phyloP scores from a whole-genome alignment of 1,284 basidiomycete species.

The Melanopsichium pennsylvanicum region DNA sequence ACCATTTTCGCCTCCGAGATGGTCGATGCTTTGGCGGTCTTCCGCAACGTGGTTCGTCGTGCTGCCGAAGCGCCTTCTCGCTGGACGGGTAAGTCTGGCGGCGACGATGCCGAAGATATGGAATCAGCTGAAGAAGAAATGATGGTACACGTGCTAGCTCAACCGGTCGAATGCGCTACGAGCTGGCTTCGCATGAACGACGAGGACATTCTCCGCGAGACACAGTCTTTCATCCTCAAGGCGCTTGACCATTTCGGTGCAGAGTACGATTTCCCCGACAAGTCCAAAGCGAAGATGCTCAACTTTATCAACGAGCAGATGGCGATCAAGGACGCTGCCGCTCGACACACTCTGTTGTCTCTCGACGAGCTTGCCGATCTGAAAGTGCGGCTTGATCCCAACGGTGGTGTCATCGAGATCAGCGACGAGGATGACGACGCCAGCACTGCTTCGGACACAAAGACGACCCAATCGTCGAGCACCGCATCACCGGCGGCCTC shows the following conservation, averaged over 20 bases:
- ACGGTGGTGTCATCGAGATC: conserved; percentile 28
- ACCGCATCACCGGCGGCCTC: background rate
- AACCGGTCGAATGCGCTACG: conserved; percentile 55
- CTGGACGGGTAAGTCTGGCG: conserved; percentile 22
- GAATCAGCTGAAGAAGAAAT: conserved; percentile 34
- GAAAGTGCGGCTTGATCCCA: conserved; percentile 42
- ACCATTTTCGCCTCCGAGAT: conserved; percentile 60
- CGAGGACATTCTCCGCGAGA: conserved; percentile 60
- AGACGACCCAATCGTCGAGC: conserved; percentile 11
- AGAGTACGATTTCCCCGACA: conserved; percentile 42
- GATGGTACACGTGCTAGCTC: conserved; percentile 45
- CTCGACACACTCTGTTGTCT: conserved; percentile 53
- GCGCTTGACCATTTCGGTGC: conserved; percentile 50
- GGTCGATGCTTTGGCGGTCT: conserved; percentile 52
- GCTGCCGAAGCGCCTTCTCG: conserved; percentile 36
- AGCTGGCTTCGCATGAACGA: conserved; percentile 65
- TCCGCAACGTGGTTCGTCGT: conserved; percentile 45
- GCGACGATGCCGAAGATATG: conserved; percentile 18
- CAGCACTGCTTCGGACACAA: conserved; percentile 26
- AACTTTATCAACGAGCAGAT: conserved; percentile 59
- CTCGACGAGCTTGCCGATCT: conserved; percentile 56
- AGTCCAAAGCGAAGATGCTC: conserved; percentile 51
- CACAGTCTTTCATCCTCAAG: conserved; percentile 54
- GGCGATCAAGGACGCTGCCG: conserved; percentile 36
- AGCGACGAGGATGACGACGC: conserved; percentile 44